Evolutionary conservation across 148 eudicot species (phyloP).

Genomic region (Chenopodium berlandieri): DNA sequence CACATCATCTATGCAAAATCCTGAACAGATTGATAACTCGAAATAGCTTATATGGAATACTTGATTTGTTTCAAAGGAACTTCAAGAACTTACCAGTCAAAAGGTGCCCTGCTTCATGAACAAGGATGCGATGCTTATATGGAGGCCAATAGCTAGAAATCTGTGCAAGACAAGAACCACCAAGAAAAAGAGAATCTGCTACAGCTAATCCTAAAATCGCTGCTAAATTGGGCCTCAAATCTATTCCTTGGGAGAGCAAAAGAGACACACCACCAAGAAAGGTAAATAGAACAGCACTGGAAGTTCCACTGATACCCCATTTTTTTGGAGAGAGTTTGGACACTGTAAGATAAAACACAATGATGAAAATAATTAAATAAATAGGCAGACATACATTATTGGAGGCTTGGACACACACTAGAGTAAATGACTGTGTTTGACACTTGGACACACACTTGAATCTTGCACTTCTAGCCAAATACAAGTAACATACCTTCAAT

Average conservation of each 20-base stretch:
- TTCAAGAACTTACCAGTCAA: slow-evolving; percentile 56
- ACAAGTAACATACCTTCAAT: neutral
- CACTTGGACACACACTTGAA: no score
- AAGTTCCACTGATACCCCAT: slow-evolving; percentile 83
- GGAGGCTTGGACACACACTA: neutral
- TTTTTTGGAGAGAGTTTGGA: slow-evolving; percentile 90
- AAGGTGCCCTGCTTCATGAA: slow-evolving; percentile 99
- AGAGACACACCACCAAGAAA: slow-evolving; percentile 69
- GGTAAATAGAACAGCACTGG: slow-evolving; percentile 55
- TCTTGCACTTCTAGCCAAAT: no score
- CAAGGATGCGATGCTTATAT: slow-evolving; percentile 81
- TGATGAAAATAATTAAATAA: slow-evolving; percentile 1
- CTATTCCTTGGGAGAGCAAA: slow-evolving; percentile 78
- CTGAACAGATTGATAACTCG: neutral
- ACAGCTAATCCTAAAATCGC: slow-evolving; percentile 66
- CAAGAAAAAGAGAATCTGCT: slow-evolving; percentile 74
- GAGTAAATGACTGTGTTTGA: no score
- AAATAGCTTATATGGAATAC: neutral
- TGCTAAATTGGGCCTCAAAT: slow-evolving; percentile 78
- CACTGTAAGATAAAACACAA: slow-evolving; percentile 38
- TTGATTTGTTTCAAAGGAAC: neutral
- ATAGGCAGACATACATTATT: slow-evolving; percentile 1
- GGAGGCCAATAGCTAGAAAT: slow-evolving; percentile 98
- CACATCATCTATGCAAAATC: neutral
- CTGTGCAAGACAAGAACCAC: slow-evolving; percentile 86